phyloP scores from a whole-genome alignment of 2,329 filamentous ascomycete genomes.

The Cryoendolithus antarcticus region DNA sequence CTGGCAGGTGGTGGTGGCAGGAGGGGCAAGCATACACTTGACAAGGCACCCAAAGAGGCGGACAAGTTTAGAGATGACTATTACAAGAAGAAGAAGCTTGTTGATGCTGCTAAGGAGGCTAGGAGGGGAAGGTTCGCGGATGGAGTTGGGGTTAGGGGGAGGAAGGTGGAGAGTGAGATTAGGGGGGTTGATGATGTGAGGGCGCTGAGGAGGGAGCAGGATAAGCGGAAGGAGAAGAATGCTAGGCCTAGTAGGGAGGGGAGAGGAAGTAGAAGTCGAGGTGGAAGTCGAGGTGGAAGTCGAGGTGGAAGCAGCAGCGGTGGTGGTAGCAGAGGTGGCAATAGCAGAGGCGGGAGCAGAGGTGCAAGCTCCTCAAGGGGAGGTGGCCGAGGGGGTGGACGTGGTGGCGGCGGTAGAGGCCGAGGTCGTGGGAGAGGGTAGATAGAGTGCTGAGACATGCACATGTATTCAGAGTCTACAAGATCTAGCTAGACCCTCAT shows the following conservation, averaged over 20 bases:
- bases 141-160: slow-evolving; percentile 24
- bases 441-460: too few species aligned
- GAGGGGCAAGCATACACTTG: slow-evolving; percentile 74
- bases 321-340: too few species aligned
- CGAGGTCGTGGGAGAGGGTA: too few species aligned
- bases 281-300: neutral
- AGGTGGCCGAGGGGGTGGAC: too few species aligned
- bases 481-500: slow-evolving; percentile 1
- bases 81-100: slow-evolving; percentile 77
- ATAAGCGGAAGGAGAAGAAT: slow-evolving; percentile 75
- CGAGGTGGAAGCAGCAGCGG: too few species aligned
- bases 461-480: too few species aligned
- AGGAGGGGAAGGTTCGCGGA: slow-evolving; percentile 62
- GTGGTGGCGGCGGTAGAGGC: too few species aligned
- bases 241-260: slow-evolving; percentile 47
- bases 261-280: slow-evolving; percentile 6
- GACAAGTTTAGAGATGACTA: slow-evolving; percentile 90
- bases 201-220: slow-evolving; percentile 65
- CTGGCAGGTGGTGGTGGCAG: slow-evolving; percentile 26
- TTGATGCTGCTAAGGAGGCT: slow-evolving; percentile 77
- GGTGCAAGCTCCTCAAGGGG: too few species aligned
- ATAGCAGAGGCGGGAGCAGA: too few species aligned
- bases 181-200: slow-evolving; percentile 73
- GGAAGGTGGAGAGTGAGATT: slow-evolving; percentile 62
- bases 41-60: slow-evolving; percentile 81